Base-by-base conservation (phyloP, 305 asterid genomes). In the Solanum hybrid region DNA sequence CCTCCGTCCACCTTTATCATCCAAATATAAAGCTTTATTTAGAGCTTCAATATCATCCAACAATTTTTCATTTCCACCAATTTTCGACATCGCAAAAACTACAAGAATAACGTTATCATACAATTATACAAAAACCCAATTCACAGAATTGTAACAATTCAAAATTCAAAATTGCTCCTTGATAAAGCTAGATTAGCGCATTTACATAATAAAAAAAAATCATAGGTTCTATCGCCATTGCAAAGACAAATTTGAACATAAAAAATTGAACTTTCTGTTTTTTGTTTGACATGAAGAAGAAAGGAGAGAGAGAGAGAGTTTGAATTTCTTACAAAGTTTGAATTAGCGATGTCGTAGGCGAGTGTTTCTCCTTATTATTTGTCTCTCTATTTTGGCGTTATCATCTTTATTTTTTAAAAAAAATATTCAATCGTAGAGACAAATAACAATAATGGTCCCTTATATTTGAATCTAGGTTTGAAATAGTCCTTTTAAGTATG, bases 21-120 rank as follows among this genome's bases (percentile, higher is more conserved):
- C 96, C 27, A 75, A 90, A 90, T 94, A 89, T 56, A 95, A 89
- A 87, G 95, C 93, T 91, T 92, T 97, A 89, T 90, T 94, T 90
- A 96, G 89, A 29, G 94, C 89, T 90, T 94, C 98, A 85, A 97
- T 94, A 66, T 97, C 99, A 35, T 89, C 91, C 86, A 97, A 91
- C 78, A 95, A 89, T 92, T 91, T 95, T 91, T 93, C 96, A 81
- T 89, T 90, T 78, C 94, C 95, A 88, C 92, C 94, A 19, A 71
- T 87, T 92, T 93, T 95, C 45, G 96, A 94, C 92, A 93, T 90
- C 98, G 95, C 95, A 87, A 77, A 77, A 13, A 8, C 72, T 78
- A 90, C 90, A 91, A 92, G 9, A 17, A n/a, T 76, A 72, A 76
- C 80, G 77, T 19, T 71, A 42, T 69, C 22, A 38, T 64, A 2